A percentile compares a stretch with the other conserved stretches of the same genome.
phyloP scores from a whole-genome alignment of 164 flowering plant genomes.

The Santalum album region DNA sequence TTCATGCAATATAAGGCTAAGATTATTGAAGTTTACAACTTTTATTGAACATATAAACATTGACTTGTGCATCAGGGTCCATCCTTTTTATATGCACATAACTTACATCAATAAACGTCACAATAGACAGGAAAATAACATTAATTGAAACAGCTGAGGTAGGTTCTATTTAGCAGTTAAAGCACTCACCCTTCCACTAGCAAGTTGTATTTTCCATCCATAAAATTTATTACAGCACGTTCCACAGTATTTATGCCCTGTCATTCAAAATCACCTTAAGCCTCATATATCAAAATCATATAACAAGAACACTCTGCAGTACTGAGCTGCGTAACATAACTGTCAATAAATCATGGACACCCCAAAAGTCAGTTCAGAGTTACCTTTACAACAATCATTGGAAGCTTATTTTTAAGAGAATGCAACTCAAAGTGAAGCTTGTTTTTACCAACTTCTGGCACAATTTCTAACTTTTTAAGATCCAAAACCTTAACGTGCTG shows the following conservation, averaged over 20 bases:
- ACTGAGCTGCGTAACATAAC: too few species aligned
- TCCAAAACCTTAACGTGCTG: slow-evolving; percentile 58
- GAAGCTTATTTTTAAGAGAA: slow-evolving; percentile 43
- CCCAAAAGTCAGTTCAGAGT: slow-evolving; percentile 3
- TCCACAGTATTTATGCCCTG: slow-evolving; percentile 81
- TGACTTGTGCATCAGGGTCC: too few species aligned
- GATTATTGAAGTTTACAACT: too few species aligned
- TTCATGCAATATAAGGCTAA: too few species aligned
- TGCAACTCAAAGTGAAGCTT: slow-evolving; percentile 59
- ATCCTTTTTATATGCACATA: too few species aligned
- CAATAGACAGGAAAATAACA: too few species aligned
- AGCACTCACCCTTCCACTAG: slow-evolving; percentile 83
- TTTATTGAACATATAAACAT: too few species aligned
- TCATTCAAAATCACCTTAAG: slow-evolving; percentile 13
- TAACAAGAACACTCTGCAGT: too few species aligned
- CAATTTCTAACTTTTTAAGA: slow-evolving; percentile 41
- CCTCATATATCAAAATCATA: too few species aligned
- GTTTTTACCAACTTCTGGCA: slow-evolving; percentile 40
- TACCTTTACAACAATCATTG: slow-evolving; percentile 72
- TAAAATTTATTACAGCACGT: slow-evolving; percentile 52
- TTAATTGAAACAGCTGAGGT: too few species aligned
- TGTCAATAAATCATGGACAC: background rate
- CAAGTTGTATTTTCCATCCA: slow-evolving; percentile 28
- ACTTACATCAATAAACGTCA: too few species aligned
- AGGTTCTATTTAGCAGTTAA: too few species aligned